These are phyloP conservation scores for Colletotrichum phormii DNA, from an alignment of 2,329 filamentous ascomycete species.

Conservation along the genomic window DNA sequence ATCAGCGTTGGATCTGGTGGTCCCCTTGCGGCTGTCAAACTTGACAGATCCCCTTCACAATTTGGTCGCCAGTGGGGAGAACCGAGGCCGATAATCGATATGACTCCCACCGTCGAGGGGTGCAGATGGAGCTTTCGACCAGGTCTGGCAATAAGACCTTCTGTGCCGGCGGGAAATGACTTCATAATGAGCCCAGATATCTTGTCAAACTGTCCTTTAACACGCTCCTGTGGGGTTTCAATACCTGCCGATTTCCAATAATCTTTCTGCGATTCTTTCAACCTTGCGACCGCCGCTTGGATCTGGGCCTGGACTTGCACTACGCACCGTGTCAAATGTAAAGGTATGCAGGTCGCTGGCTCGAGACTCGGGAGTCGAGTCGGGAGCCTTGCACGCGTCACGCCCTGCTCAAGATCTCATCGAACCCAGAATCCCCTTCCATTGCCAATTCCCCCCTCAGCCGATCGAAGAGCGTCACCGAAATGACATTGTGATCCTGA, in stretches of 20 bases:
- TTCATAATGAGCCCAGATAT: constrained; percentile 36
- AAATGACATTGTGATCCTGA: neutral
- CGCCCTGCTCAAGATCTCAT: constrained; percentile 7
- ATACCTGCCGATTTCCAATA: constrained; percentile 19
- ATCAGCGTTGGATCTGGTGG: constrained; percentile 36
- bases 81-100: constrained; percentile 10
- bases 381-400: too few relatives aligned
- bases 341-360: neutral
- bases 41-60: constrained; percentile 37
- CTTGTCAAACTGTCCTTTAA: constrained; percentile 16
- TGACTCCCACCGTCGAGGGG: constrained; percentile 8
- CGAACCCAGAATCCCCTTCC: neutral
- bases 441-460: neutral
- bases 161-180: constrained; percentile 19
- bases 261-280: constrained; percentile 14
- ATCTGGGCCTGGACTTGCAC: constrained; percentile 14
- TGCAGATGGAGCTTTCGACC: neutral
- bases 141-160: constrained; percentile 2
- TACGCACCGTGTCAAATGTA: neutral
- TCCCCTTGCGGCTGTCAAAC: constrained; percentile 37
- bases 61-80: constrained; percentile 20
- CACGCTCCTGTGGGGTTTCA: constrained; percentile 8
- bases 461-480: neutral
- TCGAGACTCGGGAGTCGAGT: neutral
- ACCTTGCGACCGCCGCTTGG: neutral